A percentile compares a stretch with the other conserved stretches of the same genome.
These are phyloP conservation scores for Nidula niveotomentosa DNA, from an alignment of 1,284 basidiomycete species.

Conservation along the genomic window DNA sequence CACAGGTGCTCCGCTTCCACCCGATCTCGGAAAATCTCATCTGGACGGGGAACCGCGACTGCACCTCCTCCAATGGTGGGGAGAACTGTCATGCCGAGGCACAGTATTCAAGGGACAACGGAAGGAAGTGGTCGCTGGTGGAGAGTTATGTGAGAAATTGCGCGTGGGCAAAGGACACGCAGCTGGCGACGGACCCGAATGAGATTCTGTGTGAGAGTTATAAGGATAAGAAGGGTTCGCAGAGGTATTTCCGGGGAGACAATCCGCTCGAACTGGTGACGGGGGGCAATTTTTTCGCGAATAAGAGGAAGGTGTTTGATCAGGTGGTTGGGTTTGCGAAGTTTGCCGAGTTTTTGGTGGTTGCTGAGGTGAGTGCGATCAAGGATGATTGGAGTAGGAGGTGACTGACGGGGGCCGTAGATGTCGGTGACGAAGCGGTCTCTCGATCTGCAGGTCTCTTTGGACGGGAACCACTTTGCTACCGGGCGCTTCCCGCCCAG, in stretches of 20 bases:
- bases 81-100: conserved; percentile 72
- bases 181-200: conserved; percentile 78
- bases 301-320: conserved; percentile 80
- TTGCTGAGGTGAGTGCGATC: conserved; percentile 74
- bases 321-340: conserved; percentile 93
- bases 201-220: conserved; percentile 95
- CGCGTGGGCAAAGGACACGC: conserved; percentile 85
- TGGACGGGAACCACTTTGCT: conserved; percentile 87
- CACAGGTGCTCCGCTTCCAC: conserved; percentile 86
- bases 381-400: neutral
- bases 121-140: conserved; percentile 73
- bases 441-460: conserved; percentile 86
- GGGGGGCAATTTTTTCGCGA: conserved; percentile 75
- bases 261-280: conserved; percentile 82
- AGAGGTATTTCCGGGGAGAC: conserved; percentile 53
- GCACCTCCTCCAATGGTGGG: conserved; percentile 33
- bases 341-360: conserved; percentile 94
- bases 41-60: conserved; percentile 83
- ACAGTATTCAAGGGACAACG: conserved; percentile 77
- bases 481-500: conserved; percentile 87
- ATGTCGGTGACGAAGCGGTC: conserved; percentile 57
- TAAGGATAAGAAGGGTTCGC: conserved; percentile 79
- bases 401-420: conserved; percentile 31
- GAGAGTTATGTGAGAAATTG: conserved; percentile 91
- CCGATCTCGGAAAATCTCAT: conserved; percentile 86